Conservation (phyloP, 352 stramenopile species). For the Globisporangium heterothallicum region DNA sequence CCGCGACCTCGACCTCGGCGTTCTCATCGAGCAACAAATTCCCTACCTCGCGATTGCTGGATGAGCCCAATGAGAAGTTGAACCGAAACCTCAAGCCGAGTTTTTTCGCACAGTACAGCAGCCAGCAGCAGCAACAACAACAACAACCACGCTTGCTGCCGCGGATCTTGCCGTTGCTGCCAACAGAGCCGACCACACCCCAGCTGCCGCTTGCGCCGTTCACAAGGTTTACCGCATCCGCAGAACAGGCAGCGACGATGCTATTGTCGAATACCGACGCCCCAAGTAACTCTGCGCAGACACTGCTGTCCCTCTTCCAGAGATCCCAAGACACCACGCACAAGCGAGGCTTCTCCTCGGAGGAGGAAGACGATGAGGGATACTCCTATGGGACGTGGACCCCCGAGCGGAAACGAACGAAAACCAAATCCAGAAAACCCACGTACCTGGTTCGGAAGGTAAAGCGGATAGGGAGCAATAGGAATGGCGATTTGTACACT, state of each 20-base stretch:
- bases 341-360: conserved; percentile 6
- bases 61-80: background rate
- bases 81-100: background rate
- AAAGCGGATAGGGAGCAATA: conserved; percentile 16
- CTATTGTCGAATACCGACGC: background rate
- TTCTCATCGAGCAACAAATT: background rate
- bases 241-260: background rate
- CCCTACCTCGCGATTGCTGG: background rate
- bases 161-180: conserved; percentile 10
- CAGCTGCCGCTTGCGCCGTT: background rate
- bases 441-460: conserved; percentile 49
- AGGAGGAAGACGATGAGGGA: conserved; percentile 4
- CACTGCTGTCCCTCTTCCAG: conserved; percentile 6
- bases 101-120: background rate
- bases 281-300: background rate
- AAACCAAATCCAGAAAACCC: conserved; percentile 29
- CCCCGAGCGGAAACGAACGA: conserved; percentile 18
- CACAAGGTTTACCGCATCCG: background rate
- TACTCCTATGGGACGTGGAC: background rate
- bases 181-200: background rate
- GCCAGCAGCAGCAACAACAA: background rate
- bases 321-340: background rate
- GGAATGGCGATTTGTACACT: background rate
- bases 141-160: conserved; percentile 6
- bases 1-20: background rate